Base-by-base conservation (phyloP, 1,284 basidiomycete genomes). In the Fomitopsis schrenkii region DNA sequence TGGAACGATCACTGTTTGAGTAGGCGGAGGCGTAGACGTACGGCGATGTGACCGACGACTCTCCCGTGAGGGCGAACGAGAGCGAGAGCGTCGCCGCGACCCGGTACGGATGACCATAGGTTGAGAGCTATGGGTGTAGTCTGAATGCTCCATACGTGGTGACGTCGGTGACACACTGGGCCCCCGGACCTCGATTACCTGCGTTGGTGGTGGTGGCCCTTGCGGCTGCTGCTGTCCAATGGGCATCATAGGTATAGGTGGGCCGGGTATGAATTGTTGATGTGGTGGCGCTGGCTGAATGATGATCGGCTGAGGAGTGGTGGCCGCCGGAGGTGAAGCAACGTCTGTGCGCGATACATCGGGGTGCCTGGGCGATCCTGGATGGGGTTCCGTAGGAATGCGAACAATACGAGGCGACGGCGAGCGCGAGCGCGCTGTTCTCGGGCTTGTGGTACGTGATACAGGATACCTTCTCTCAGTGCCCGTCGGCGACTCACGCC, bases 331-430 rank as follows among this genome's bases (percentile, higher is more conserved):
- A 22, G 61, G 63, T 3, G 52, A 22, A 22, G 35, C 28, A 10
- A 54, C 35, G 8, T n/a, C 33, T 15, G 26, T 38, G 35, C 15
- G 36, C n/a, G 52, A 30, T 15, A 41, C 55, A 36, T 48, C 58
- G 28, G 61, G 58, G 50, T 64, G 58, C 50, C 60, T 50, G 14
- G 60, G 61, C 40, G 58, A 46, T 15, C 61, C 60, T 1, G 48
- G 46, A 19, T 50, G 60, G 46, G 52, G 60, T 22, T 45, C 48
- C 3, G 50, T 38, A 26, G 48, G 58, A 10, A 42, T 22, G 5
- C 19, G 46, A 52, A 50, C 12, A 15, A 50, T 28, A n/a, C 30
- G 26, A 4, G 57, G 33, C 15, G 42, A 28, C 12, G 55, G 57
- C 17, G 36, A 26, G 40, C 22, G 55, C 14, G 40, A 45, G n/a